Conservation (phyloP, 2,329 filamentous ascomycete genomes). For the Aspergillus clavatus region DNA sequence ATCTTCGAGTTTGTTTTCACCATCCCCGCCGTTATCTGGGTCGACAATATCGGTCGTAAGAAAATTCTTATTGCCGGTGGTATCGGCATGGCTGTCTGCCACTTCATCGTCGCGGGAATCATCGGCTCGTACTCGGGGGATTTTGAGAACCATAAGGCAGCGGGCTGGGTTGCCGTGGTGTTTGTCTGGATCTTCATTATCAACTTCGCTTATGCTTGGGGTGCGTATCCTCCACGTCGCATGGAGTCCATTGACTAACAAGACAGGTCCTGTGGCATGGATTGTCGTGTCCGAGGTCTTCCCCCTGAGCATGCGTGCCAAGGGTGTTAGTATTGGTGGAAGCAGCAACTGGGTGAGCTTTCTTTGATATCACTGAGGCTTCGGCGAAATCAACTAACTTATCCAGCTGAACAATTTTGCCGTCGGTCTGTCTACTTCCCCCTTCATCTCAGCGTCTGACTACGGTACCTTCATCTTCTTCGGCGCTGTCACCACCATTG, state of each 20-base stretch:
- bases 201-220: constrained; percentile 70
- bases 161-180: constrained; percentile 64
- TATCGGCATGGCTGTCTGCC: constrained; percentile 65
- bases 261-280: constrained; percentile 58
- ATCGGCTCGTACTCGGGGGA: constrained; percentile 58
- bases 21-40: constrained; percentile 39
- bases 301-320: constrained; percentile 64
- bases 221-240: too few relatives aligned
- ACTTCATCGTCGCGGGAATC: constrained; percentile 67
- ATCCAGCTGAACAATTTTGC: constrained; percentile 54
- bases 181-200: constrained; percentile 65
- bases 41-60: constrained; percentile 39
- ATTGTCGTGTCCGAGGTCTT: constrained; percentile 70
- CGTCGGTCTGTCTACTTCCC: constrained; percentile 65
- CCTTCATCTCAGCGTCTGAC: constrained; percentile 58
- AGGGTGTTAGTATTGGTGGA: constrained; percentile 39
- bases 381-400: not conserved
- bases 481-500: constrained; percentile 41
- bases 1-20: constrained; percentile 39
- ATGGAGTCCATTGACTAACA: not conserved
- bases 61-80: constrained; percentile 48
- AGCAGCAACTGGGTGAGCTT: constrained; percentile 32
- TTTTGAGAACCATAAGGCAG: constrained; percentile 54
- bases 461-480: constrained; percentile 72
- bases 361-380: too few relatives aligned